phyloP scores from a whole-genome alignment of 2,329 filamentous ascomycete genomes.

The Epichloe gansuensis region DNA sequence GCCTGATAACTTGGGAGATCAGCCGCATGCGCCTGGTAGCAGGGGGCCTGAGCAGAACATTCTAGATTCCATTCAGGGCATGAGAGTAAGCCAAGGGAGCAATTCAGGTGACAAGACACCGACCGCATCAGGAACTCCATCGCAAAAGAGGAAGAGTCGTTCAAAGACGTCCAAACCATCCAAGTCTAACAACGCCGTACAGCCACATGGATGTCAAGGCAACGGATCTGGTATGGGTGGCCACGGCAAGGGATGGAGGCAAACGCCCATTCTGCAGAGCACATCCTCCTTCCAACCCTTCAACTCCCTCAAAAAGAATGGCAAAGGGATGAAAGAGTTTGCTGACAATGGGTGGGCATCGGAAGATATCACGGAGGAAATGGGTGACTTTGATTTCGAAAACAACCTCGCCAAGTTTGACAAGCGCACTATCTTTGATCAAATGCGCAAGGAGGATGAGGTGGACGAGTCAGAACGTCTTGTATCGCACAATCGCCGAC shows the following conservation, averaged over 20 bases:
- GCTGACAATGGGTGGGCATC: slow-evolving; percentile 81
- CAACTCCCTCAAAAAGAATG: slow-evolving; percentile 45
- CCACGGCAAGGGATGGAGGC: slow-evolving; percentile 43
- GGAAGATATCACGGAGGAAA: slow-evolving; percentile 88
- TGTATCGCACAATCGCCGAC: slow-evolving; percentile 70
- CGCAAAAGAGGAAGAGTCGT: slow-evolving; percentile 19
- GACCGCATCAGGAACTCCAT: slow-evolving; percentile 12
- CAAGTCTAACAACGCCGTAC: slow-evolving; percentile 14
- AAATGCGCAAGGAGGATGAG: slow-evolving; percentile 79
- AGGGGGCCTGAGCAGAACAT: slow-evolving; percentile 14
- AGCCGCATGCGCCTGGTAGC: background rate
- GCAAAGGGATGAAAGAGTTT: slow-evolving; percentile 29
- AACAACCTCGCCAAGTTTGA: slow-evolving; percentile 87
- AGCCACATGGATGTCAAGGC: slow-evolving; percentile 14
- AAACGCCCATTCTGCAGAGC: slow-evolving; percentile 47
- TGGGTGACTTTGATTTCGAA: slow-evolving; percentile 91
- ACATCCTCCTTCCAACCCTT: slow-evolving; percentile 51
- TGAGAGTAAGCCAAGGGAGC: slow-evolving; percentile 11
- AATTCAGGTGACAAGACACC: slow-evolving; percentile 10
- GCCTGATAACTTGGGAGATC: slow-evolving; percentile 5
- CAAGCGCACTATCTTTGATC: slow-evolving; percentile 80
- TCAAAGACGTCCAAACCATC: slow-evolving; percentile 20
- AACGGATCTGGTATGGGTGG: slow-evolving; percentile 16
- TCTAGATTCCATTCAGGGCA: slow-evolving; percentile 15
- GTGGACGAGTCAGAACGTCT: slow-evolving; percentile 84